Evolutionary conservation across 306 rosid species (phyloP).

Genomic region (Canavalia ensiformis): DNA sequence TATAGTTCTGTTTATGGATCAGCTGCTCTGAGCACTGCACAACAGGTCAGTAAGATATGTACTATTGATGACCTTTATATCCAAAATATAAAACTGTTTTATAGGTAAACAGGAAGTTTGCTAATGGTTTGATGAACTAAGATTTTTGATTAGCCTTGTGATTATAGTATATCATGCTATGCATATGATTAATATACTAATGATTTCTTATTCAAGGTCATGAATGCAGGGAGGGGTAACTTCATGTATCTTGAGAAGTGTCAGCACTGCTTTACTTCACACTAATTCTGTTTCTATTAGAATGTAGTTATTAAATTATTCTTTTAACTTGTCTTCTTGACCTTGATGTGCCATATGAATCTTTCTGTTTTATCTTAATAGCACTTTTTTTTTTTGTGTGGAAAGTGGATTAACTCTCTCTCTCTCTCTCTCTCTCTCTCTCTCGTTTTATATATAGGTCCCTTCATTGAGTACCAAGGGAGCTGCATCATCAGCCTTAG

Average conservation of each 20-base stretch:
- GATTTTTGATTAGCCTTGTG: not conserved
- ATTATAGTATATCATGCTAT: not conserved
- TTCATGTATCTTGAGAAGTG: not conserved
- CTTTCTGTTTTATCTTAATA: not conserved
- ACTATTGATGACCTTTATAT: not conserved
- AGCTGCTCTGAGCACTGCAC: constrained; percentile 70
- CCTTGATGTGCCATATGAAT: not conserved
- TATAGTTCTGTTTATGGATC: constrained; percentile 91
- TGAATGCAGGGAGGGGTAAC: not conserved
- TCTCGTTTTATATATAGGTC: constrained; percentile 53
- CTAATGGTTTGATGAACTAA: not conserved
- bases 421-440: not conserved
- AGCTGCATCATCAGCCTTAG: constrained; percentile 74
- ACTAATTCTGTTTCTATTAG: not conserved
- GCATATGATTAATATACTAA: not conserved
- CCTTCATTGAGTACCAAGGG: constrained; percentile 74
- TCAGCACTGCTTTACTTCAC: not conserved
- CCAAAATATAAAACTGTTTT: not conserved
- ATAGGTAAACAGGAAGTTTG: not conserved
- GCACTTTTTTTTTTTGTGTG: not conserved
- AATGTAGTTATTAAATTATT: not conserved
- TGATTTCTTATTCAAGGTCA: not conserved
- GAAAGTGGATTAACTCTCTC: not conserved
- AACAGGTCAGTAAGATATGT: constrained; percentile 67
- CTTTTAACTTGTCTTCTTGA: not conserved